phyloP scores from a whole-genome alignment of 306 rosid species.

The Malus sylvestris region DNA sequence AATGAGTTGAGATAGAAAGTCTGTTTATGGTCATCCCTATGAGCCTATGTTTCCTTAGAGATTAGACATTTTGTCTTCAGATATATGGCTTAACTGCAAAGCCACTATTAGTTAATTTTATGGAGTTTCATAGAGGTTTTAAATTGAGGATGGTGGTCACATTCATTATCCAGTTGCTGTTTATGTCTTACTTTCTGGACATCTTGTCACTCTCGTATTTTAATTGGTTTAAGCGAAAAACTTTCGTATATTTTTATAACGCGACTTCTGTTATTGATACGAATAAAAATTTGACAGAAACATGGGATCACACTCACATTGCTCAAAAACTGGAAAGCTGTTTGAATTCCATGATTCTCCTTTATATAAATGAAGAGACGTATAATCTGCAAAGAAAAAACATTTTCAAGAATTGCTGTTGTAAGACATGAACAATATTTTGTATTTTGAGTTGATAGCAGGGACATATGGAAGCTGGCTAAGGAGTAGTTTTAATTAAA shows the following conservation, averaged over 20 bases:
- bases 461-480: neutral
- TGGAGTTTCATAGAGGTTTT: neutral
- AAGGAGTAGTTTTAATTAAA: neutral
- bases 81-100: neutral
- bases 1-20: neutral
- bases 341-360: constrained; percentile 57
- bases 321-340: constrained; percentile 89
- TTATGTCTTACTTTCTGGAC: neutral
- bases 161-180: neutral
- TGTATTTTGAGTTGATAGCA: neutral
- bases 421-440: neutral
- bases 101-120: neutral
- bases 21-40: neutral
- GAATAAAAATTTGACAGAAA: neutral
- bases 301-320: constrained; percentile 44
- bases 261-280: neutral
- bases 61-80: neutral
- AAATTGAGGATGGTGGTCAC: neutral
- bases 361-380: constrained; percentile 69
- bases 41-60: neutral
- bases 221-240: neutral
- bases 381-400: constrained; percentile 26
- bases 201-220: neutral
- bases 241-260: no score
- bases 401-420: neutral